Conservation (phyloP, 768 basidiomycete genomes). For the Daedaleopsis nitida region DNA sequence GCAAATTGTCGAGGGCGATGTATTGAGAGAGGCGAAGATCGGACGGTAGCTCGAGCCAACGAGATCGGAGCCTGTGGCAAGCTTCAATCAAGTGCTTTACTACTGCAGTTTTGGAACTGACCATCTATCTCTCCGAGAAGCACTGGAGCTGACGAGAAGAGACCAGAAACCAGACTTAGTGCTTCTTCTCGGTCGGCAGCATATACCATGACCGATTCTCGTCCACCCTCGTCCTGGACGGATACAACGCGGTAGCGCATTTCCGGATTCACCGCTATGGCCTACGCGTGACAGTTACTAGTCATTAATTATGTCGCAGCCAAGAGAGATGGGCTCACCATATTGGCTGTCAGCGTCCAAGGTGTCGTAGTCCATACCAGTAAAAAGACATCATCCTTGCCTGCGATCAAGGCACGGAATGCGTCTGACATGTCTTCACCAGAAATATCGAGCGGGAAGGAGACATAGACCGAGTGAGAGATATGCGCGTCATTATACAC, state of each 20-base stretch:
- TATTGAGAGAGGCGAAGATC: slow-evolving; percentile 46
- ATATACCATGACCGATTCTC: slow-evolving; percentile 42
- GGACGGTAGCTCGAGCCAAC: slow-evolving; percentile 60
- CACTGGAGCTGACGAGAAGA: not conserved
- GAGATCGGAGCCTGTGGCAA: slow-evolving; percentile 49
- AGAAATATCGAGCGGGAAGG: slow-evolving; percentile 60
- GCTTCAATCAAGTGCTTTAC: not conserved
- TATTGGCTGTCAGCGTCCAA: slow-evolving; percentile 95
- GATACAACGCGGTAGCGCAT: slow-evolving; percentile 46
- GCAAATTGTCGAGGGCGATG: slow-evolving; percentile 26
- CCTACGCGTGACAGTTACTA: slow-evolving; percentile 48
- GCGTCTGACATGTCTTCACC: slow-evolving; percentile 20
- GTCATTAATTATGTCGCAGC: too few relatives aligned
- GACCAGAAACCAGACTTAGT: slow-evolving; percentile 19
- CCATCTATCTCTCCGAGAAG: slow-evolving; percentile 42
- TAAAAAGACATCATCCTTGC: slow-evolving; percentile 45
- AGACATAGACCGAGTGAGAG: slow-evolving; percentile 86
- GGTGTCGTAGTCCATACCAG: slow-evolving; percentile 98
- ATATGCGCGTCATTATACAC: slow-evolving; percentile 87
- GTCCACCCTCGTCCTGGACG: slow-evolving; percentile 19
- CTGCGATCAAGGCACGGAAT: slow-evolving; percentile 37
- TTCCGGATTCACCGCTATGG: slow-evolving; percentile 82
- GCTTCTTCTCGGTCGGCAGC: slow-evolving; percentile 52
- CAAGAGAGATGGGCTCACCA: slow-evolving; percentile 51
- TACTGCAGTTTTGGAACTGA: slow-evolving; percentile 11